Evolutionary conservation across 805 yeast species (phyloP), one percentile per base, ranked within the genome.

Genomic region (Wickerhamomyces canadensis): DNA sequence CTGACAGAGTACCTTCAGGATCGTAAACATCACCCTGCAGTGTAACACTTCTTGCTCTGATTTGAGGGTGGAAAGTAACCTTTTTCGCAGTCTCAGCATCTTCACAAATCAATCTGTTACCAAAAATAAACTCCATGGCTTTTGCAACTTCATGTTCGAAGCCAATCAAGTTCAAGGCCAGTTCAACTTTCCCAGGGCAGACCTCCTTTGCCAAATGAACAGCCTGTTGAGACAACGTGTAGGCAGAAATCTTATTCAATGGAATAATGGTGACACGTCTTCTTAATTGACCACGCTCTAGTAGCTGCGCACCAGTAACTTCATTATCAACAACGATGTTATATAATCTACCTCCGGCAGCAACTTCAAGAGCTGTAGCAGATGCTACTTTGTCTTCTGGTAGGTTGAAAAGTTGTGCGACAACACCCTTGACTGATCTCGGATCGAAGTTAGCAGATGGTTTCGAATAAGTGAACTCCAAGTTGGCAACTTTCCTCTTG

Each of bases 1-100:
- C 99, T 1, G 96, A 84, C 19, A 93, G 66, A 7, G 95, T 85
- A 13, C 99, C 99, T 47, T 83, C 87, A 0, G 98, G 98, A 55
- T 93, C 98, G 61, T 89, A 93, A 10, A 82, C 74, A 58, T 93
- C 98, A 35, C 98, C 99, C 37, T 88, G 89, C 24, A 84, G 58
- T 0, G 99, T 93, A 13, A 94, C 87, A 22, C 94, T 80, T 51
- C 88, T 78, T 1, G 89, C 70, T 44, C 86, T 71, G 13, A 91
- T 78, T 37, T 76, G 72, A 1, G 91, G 93, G 56, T 89, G 79
- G 57, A 88, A 87, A 0, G 97, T 86, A n/a, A 93, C 83, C 33
- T 70, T 68, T 48, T 89, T 83, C 0, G 98, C 98, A 0, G 95
- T 79, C 13, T 83, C 81, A 0, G 96, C 84, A 60, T 88, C 94